Base-by-base conservation (phyloP, 192 early-diverging fungal genomes). In the Phycomyces blakesleeanus region DNA sequence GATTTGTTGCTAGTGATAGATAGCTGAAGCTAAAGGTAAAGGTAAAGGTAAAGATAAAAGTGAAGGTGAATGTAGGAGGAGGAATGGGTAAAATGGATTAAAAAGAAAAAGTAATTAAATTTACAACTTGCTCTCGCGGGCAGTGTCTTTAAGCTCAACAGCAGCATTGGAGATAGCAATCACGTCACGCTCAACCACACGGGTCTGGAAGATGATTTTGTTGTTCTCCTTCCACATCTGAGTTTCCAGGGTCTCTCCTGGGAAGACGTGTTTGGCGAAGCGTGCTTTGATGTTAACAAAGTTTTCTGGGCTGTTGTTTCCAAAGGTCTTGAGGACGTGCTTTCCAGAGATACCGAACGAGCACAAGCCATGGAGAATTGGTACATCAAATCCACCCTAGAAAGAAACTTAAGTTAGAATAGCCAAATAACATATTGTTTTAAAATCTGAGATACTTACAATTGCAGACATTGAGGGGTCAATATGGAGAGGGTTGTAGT, bases 401-500 rank as follows among this genome's bases (percentile, higher is more conserved):
- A 55, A 34, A 14, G 3, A 3, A 3, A 6, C 12, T 47, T 14
- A n/a, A n/a, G 29, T 34, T 7, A 34, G 29, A 34, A 34, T 7
- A 34, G 29, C 29, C 29, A 34, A 34, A 34, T 58, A 20, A 16
- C 5, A 25, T 50, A 6, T 25, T 29, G 6, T 40, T 41, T 41
- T 37, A 64, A 40, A 12, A n/a, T 37, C n/a, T n/a, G n/a, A n/a
- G n/a, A n/a, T 16, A 47, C 63, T 56, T 44, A 64, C 65, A 57
- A 97, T 83, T 41, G 84, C 82, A 39, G 91, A 87, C 93, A 98
- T 95, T 26, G 85, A 78, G 2, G 97, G 96, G 76, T 98, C 96
- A 68, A 99, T 91, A 73, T 99, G 97, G 63, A 99, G 81, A 65
- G 97, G 97, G 77, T 99, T 99, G 76, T 75, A 89, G 80, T 99